These are phyloP conservation scores for Phoenix roebelenii DNA, from an alignment of 176 grass and related monocot species.

Conservation along the genomic window DNA sequence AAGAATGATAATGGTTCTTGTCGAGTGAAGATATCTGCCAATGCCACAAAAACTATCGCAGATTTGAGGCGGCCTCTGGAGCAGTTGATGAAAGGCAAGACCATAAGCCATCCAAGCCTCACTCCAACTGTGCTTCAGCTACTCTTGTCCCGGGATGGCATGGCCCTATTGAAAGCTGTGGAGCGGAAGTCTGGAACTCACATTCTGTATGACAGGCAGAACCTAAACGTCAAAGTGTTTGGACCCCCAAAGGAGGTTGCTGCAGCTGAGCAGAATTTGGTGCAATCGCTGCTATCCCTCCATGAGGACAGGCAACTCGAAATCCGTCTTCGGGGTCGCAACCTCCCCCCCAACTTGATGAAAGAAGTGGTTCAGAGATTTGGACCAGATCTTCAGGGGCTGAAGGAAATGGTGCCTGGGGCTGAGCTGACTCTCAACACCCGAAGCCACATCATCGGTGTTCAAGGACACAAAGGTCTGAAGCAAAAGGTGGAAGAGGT, in stretches of 20 bases:
- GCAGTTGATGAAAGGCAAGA: constrained; percentile 77
- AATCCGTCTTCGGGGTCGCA: constrained; percentile 47
- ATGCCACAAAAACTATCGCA: constrained; percentile 85
- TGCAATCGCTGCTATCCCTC: constrained; percentile 39
- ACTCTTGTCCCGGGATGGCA: constrained; percentile 60
- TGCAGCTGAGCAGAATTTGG: constrained; percentile 56
- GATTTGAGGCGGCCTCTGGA: constrained; percentile 78
- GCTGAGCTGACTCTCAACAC: constrained; percentile 51
- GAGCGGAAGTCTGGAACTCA: constrained; percentile 66
- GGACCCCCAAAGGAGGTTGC: constrained; percentile 39
- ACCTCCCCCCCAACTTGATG: constrained; percentile 67
- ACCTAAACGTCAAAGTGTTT: constrained; percentile 65
- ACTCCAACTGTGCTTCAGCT: constrained; percentile 44
- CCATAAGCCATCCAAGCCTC: constrained; percentile 57
- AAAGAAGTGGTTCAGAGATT: constrained; percentile 64
- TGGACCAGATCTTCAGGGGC: constrained; percentile 57
- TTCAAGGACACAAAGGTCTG: constrained; percentile 54
- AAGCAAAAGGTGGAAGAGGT: constrained; percentile 59
- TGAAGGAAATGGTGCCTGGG: constrained; percentile 46
- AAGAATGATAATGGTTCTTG: constrained; percentile 51
- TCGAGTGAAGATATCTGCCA: constrained; percentile 54
- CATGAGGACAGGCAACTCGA: constrained; percentile 49
- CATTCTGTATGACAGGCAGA: constrained; percentile 69
- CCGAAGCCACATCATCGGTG: constrained; percentile 40
- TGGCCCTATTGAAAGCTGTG: constrained; percentile 46